A percentile compares a stretch with the other conserved stretches of the same genome.
Conservation (phyloP, 1,284 basidiomycete genomes). For the Fomitopsis schrenkii region DNA sequence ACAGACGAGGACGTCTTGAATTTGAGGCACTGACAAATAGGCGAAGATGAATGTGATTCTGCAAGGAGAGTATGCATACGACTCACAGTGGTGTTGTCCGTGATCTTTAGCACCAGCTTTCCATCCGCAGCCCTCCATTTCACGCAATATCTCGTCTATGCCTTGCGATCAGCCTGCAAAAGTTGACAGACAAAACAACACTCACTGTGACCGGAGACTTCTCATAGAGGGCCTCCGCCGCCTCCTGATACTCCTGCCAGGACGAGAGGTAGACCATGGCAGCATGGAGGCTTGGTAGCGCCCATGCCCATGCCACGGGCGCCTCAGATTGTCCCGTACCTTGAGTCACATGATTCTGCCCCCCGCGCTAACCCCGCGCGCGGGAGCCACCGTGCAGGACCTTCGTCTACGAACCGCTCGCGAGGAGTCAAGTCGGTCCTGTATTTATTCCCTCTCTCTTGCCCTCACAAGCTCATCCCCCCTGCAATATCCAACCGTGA, state of each 20-base stretch:
- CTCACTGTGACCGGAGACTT: slow-evolving; percentile 73
- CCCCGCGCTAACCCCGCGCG: slow-evolving; percentile 1
- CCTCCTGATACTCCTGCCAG: slow-evolving; percentile 84
- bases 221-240: slow-evolving; percentile 77
- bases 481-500: neutral
- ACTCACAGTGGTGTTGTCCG: slow-evolving; percentile 81
- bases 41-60: neutral
- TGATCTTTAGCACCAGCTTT: slow-evolving; percentile 87
- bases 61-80: neutral
- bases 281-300: slow-evolving; percentile 2
- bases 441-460: neutral
- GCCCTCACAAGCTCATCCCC: neutral
- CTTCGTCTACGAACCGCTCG: neutral
- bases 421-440: neutral
- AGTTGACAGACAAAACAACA: slow-evolving; percentile 6
- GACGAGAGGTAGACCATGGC: slow-evolving; percentile 29
- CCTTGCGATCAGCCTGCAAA: slow-evolving; percentile 8
- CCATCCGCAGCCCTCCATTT: slow-evolving; percentile 84
- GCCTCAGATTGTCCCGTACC: neutral
- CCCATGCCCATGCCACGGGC: neutral
- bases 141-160: slow-evolving; percentile 80
- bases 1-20: slow-evolving; percentile 92
- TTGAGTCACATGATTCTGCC: neutral
- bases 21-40: slow-evolving; percentile 72
- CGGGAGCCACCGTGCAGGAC: neutral